These are phyloP conservation scores for Cryptococcus maquisensis DNA, from an alignment of 1,284 basidiomycete species.

Conservation along the genomic window DNA sequence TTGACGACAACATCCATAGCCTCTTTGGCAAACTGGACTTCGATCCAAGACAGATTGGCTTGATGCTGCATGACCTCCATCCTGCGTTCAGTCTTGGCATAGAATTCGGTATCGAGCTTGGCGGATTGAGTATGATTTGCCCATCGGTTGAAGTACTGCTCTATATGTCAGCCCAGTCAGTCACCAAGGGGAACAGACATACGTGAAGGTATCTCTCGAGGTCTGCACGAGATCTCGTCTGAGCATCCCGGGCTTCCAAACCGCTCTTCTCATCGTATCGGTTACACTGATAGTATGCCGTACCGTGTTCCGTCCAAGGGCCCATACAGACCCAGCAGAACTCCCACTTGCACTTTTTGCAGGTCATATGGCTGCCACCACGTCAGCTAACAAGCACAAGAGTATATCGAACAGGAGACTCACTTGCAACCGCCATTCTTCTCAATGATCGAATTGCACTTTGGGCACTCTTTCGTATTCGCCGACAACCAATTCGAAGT, in stretches of 20 bases:
- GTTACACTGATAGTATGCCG: conserved; percentile 96
- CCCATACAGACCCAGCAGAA: conserved; percentile 68
- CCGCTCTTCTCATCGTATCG: conserved; percentile 92
- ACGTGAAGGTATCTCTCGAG: conserved; percentile 96
- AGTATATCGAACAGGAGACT: conserved; percentile 43
- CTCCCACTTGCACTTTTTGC: conserved; percentile 93
- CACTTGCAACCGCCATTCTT: conserved; percentile 99
- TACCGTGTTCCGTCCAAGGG: conserved; percentile 96
- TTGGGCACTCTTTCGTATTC: conserved; percentile 95
- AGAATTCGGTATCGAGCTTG: conserved; percentile 87
- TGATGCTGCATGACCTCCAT: conserved; percentile 99
- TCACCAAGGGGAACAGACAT: conserved; percentile 40
- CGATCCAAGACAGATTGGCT: conserved; percentile 91
- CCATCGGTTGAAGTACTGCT: conserved; percentile 93
- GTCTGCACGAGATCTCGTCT: conserved; percentile 79
- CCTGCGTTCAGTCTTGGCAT: conserved; percentile 96
- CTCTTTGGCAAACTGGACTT: conserved; percentile 97
- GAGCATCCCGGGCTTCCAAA: conserved; percentile 80
- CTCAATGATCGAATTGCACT: conserved; percentile 95
- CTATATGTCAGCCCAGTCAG: not conserved
- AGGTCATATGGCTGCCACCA: conserved; percentile 87
- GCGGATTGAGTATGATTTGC: conserved; percentile 98
- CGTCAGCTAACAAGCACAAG: not conserved
- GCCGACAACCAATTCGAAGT: conserved; percentile 99
- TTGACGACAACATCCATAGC: conserved; percentile 86